These are phyloP conservation scores for Sugiyamaella paludigena DNA, from an alignment of 1,139 yeast species.

Conservation along the genomic window DNA sequence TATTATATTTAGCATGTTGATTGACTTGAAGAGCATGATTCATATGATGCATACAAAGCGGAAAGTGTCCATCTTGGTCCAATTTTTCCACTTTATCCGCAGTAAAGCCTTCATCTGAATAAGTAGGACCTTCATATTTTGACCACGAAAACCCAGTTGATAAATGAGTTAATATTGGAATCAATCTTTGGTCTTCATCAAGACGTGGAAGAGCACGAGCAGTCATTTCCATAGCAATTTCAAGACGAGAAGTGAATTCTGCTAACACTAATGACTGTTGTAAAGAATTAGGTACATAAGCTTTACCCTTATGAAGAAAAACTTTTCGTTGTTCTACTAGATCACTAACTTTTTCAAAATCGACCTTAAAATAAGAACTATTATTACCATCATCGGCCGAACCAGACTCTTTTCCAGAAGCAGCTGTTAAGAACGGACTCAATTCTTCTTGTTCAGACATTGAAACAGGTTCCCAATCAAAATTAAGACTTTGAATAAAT, in stretches of 20 bases:
- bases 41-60: constrained; percentile 74
- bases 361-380: constrained; percentile 57
- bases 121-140: constrained; percentile 36
- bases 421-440: constrained; percentile 44
- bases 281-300: constrained; percentile 79
- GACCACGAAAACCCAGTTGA: constrained; percentile 43
- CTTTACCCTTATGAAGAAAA: constrained; percentile 63
- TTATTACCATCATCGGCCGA: constrained; percentile 15
- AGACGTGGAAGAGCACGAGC: constrained; percentile 77
- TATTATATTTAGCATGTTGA: constrained; percentile 76
- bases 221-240: constrained; percentile 57
- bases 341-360: constrained; percentile 81
- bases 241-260: constrained; percentile 62
- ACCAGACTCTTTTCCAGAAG: constrained; percentile 21
- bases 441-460: constrained; percentile 58
- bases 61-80: constrained; percentile 63
- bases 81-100: constrained; percentile 60
- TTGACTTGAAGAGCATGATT: constrained; percentile 57
- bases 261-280: constrained; percentile 65
- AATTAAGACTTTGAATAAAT: constrained; percentile 53
- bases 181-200: constrained; percentile 86
- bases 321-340: constrained; percentile 70
- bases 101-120: constrained; percentile 56
- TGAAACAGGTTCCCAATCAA: constrained; percentile 69
- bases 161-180: constrained; percentile 78